Conservation (phyloP, 225 moss, liverwort and hornwort genomes). For the Climacium dendroides region DNA sequence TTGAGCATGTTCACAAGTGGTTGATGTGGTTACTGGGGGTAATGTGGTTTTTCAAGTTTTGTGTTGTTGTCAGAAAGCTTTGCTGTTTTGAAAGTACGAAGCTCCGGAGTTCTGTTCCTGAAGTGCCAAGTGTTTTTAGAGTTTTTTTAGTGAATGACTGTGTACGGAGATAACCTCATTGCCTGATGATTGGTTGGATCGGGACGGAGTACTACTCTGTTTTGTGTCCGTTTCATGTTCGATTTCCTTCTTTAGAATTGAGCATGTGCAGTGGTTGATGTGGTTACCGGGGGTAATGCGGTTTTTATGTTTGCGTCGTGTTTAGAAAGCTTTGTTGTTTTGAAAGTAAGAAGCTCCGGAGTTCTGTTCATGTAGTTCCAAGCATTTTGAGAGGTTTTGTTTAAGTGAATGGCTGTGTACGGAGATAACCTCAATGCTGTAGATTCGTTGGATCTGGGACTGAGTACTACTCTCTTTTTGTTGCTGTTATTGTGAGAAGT, state of each 20-base stretch:
- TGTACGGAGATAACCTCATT: background rate
- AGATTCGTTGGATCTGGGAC: background rate
- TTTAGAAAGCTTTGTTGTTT: background rate
- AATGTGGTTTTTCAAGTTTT: background rate
- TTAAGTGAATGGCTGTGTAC: background rate
- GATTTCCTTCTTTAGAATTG: background rate
- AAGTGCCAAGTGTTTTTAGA: background rate
- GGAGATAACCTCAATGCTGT: background rate
- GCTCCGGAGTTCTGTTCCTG: background rate
- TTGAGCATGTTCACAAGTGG: background rate
- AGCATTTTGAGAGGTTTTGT: background rate
- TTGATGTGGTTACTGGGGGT: background rate
- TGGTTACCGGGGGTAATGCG: background rate
- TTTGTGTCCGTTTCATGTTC: background rate
- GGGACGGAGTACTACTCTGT: background rate
- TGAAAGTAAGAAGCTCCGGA: background rate
- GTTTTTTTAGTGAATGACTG: background rate
- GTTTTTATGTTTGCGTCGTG: background rate
- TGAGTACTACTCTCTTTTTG: background rate
- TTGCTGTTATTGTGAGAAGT: background rate
- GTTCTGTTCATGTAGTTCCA: background rate
- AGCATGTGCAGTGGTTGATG: background rate
- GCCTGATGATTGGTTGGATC: background rate
- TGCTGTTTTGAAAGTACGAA: background rate
- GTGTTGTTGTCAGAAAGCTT: background rate